Evolutionary conservation across 1,139 yeast species (phyloP), one percentile per base, ranked within the genome.

Genomic region (Pneumocystis carinii): DNA sequence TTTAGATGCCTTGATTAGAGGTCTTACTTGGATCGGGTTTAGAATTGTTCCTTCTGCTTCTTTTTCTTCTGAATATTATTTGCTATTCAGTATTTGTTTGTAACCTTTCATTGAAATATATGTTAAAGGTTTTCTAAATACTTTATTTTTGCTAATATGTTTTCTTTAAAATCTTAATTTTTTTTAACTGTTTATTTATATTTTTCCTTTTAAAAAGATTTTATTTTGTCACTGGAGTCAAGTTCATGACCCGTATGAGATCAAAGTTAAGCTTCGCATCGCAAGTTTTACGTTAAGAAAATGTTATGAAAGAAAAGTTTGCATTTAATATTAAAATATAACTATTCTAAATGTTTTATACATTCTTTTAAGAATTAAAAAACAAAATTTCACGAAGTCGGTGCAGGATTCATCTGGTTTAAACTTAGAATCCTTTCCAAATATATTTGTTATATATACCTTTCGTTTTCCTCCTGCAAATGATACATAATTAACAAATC

Each of bases 401-500:
- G 55, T 24, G 55, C 32, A 8, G 55, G 55, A 24, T 48, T 48
- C 55, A 48, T 48, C 55, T 48, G 14, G 3, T 14, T 38, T 14
- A 38, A 38, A 3, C n/a, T 38, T 38, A 14, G 12, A 15, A 14
- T 38, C 8, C 12, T 8, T 38, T 10, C 7, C 6, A 38, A 27
- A 56, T 19, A 10, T 12, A 6, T 6, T 2, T 4, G 41, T 5
- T 27, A 6, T 32, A 38, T 62, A 61, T 62, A 90, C 86, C 84
- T 86, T 88, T 87, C 97, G 90, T 89, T 90, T 90, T 83, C 97
- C 97, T 86, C 88, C 87, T 8, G n/a, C 1, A 79, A 65, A 84
- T 81, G 89, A 84, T 77, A 97, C 90, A 77, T 92, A 97, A 81
- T 92, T 92, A 75, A 92, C 90, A 81, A 92, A 92, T 84, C 98